Evolutionary conservation across 768 basidiomycete species (phyloP).

Genomic region (Hortiboletus flavorubellus): DNA sequence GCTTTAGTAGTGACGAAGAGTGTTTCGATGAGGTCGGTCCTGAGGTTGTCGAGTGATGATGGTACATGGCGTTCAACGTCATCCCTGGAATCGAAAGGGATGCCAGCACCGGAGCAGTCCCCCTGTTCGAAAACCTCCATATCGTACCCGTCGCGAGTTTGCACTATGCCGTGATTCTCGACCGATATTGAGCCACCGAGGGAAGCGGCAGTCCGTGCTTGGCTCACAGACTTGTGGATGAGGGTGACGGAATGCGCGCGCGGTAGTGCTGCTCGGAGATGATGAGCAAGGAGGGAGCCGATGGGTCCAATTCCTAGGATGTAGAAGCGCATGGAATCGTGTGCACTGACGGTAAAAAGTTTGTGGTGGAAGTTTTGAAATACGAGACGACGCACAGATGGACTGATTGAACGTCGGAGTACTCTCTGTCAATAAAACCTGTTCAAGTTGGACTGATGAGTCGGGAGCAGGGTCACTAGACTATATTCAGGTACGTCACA

Average conservation of each 20-base stretch:
- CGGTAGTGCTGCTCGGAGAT: conserved; percentile 64
- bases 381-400: neutral
- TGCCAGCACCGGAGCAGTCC: conserved; percentile 22
- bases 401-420: neutral
- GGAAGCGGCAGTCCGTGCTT: conserved; percentile 34
- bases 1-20: conserved; percentile 85
- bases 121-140: conserved; percentile 46
- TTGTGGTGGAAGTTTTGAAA: neutral
- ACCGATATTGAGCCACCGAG: conserved; percentile 41
- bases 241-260: conserved; percentile 56
- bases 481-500: conserved; percentile 26
- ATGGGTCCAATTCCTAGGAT: conserved; percentile 79
- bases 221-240: conserved; percentile 55
- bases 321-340: conserved; percentile 56
- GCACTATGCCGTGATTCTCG: conserved; percentile 46
- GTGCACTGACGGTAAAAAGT: neutral
- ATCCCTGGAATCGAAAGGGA: conserved; percentile 14
- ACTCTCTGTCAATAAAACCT: neutral
- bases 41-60: conserved; percentile 7
- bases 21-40: conserved; percentile 54
- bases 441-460: neutral
- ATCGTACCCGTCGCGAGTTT: conserved; percentile 42
- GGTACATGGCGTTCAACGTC: conserved; percentile 16
- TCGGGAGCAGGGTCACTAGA: no score
- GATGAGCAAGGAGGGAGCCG: conserved; percentile 76